A percentile compares a stretch with the other conserved stretches of the same genome.
Conservation (phyloP, 129 eudicot genomes). For the Centaurea solstitialis region DNA sequence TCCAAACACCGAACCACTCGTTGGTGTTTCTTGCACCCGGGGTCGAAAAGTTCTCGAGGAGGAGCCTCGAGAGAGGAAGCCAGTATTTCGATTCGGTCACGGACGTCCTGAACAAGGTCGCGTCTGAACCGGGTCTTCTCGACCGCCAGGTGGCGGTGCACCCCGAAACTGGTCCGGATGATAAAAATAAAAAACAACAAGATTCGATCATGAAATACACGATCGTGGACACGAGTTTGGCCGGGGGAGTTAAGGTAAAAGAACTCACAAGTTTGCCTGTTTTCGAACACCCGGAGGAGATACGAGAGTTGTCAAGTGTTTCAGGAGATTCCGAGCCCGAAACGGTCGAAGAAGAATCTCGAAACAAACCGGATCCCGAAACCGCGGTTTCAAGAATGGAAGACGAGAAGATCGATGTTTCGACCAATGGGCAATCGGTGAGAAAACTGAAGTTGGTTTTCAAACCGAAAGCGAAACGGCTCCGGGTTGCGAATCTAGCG, state of each 20-base stretch:
- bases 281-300: slow-evolving; percentile 10
- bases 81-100: slow-evolving; percentile 55
- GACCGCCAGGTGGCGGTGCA: slow-evolving; percentile 27
- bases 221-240: slow-evolving; percentile 45
- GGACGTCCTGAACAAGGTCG: slow-evolving; percentile 60
- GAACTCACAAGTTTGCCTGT: slow-evolving; percentile 32
- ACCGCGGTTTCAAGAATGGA: not conserved
- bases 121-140: slow-evolving; percentile 53
- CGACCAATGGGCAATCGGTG: not conserved
- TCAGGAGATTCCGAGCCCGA: slow-evolving; percentile 1
- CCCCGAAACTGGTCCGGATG: slow-evolving; percentile 21
- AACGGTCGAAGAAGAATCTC: slow-evolving; percentile 12
- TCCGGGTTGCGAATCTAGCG: not conserved
- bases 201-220: slow-evolving; percentile 26
- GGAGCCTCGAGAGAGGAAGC: slow-evolving; percentile 46
- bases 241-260: slow-evolving; percentile 23
- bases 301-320: not conserved
- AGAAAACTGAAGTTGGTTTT: slow-evolving; percentile 14
- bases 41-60: slow-evolving; percentile 55
- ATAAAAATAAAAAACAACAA: not conserved
- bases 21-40: slow-evolving; percentile 70
- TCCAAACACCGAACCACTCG: slow-evolving; percentile 23
- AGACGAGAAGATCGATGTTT: not conserved
- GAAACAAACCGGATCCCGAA: not conserved
- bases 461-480: slow-evolving; percentile 14